Conservation (phyloP, 169 alveolate species). For the Cryptosporidium canis region DNA sequence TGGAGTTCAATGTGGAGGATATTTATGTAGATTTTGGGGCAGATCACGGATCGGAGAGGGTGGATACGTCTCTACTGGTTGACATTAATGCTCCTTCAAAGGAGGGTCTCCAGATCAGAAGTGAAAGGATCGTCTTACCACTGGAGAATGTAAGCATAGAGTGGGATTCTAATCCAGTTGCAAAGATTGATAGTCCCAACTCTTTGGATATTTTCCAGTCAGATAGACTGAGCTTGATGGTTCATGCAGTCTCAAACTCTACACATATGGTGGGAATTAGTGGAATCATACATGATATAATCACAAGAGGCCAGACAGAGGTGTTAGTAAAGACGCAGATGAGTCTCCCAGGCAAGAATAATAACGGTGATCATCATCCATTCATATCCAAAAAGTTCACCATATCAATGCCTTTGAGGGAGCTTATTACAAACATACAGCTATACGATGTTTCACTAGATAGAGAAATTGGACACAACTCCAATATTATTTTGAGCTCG, state of each 20-base stretch:
- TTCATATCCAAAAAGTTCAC: constrained; percentile 28
- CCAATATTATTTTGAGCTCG: constrained; percentile 33
- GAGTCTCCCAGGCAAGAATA: not conserved
- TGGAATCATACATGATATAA: constrained; percentile 55
- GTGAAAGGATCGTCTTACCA: not conserved
- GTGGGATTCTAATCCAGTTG: constrained; percentile 55
- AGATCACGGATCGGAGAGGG: constrained; percentile 19
- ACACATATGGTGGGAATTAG: constrained; percentile 51
- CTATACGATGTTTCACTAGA: constrained; percentile 37
- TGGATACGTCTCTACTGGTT: constrained; percentile 23
- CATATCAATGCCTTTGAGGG: constrained; percentile 45
- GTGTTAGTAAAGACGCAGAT: constrained; percentile 8
- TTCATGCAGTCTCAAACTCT: constrained; percentile 43
- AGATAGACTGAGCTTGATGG: not conserved
- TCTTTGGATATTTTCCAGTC: constrained; percentile 52
- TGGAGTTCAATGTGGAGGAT: constrained; percentile 42
- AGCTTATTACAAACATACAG: constrained; percentile 52
- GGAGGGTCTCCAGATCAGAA: not conserved
- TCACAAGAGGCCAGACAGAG: constrained; percentile 35
- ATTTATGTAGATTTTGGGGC: constrained; percentile 12
- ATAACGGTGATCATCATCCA: not conserved
- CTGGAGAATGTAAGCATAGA: constrained; percentile 24
- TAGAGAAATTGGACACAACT: constrained; percentile 13
- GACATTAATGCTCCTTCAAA: constrained; percentile 27
- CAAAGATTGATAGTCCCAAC: constrained; percentile 25